Conservation (phyloP, 768 basidiomycete species). For the Crucibulum laeve region DNA sequence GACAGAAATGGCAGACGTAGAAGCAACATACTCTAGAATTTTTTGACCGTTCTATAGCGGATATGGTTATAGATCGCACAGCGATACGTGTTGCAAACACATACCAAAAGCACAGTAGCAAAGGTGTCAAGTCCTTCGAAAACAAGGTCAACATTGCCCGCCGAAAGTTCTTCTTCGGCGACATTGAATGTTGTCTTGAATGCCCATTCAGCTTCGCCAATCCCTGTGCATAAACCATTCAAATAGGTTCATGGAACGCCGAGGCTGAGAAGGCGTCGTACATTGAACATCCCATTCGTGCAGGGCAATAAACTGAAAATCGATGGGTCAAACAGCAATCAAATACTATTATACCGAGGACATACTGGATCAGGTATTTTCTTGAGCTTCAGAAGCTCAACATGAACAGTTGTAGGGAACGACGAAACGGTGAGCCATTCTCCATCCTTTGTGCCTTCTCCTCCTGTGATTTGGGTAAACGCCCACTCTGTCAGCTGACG, state of each 20-base stretch:
- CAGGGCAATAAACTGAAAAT: slow-evolving; percentile 61
- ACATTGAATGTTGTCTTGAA: slow-evolving; percentile 69
- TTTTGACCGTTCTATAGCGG: slow-evolving; percentile 59
- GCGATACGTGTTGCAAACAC: slow-evolving; percentile 13
- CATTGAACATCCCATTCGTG: slow-evolving; percentile 93
- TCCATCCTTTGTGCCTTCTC: slow-evolving; percentile 48
- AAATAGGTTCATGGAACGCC: not conserved
- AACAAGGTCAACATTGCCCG: slow-evolving; percentile 62
- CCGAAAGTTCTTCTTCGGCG: slow-evolving; percentile 38
- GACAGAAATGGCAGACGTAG: slow-evolving; percentile 3
- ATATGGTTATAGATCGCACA: not conserved
- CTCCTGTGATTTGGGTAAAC: slow-evolving; percentile 66
- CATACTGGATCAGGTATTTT: slow-evolving; percentile 82
- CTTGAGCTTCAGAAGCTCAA: slow-evolving; percentile 69
- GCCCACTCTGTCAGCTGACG: slow-evolving; percentile 46
- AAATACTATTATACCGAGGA: slow-evolving; percentile 4
- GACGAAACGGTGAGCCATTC: slow-evolving; percentile 64
- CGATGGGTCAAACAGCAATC: not conserved
- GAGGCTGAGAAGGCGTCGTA: slow-evolving; percentile 25
- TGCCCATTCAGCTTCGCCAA: slow-evolving; percentile 83
- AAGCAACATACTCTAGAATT: slow-evolving; percentile 51
- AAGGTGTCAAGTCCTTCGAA: slow-evolving; percentile 95
- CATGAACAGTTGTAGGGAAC: slow-evolving; percentile 86
- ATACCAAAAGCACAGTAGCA: slow-evolving; percentile 63
- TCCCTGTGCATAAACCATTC: slow-evolving; percentile 46